phyloP scores from a whole-genome alignment of 139 green algal species.

The Asterochloris sp. region DNA sequence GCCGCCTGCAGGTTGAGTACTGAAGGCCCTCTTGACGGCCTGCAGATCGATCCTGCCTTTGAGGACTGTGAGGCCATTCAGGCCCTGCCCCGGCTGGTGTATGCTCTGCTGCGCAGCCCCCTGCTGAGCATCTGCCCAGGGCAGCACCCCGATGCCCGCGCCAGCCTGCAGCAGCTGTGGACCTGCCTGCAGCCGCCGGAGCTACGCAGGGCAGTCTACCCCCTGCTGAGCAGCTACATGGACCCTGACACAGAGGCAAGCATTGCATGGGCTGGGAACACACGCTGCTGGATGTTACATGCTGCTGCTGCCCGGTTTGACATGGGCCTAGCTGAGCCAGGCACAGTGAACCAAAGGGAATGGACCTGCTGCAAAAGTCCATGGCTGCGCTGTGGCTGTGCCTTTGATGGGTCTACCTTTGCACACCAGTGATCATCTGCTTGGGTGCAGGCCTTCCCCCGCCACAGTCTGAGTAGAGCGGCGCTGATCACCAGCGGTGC shows the following conservation, averaged over 20 bases:
- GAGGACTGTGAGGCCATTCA: slow-evolving; percentile 46
- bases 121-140: slow-evolving; percentile 37
- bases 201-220: slow-evolving; percentile 77
- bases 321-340: too few species aligned
- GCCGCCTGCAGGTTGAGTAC: neutral
- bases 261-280: neutral
- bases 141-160: slow-evolving; percentile 65
- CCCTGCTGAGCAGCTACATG: slow-evolving; percentile 57
- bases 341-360: too few species aligned
- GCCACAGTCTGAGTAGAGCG: slow-evolving; percentile 64
- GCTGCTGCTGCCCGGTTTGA: neutral
- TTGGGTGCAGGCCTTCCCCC: slow-evolving; percentile 33
- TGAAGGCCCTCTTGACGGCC: neutral
- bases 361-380: neutral
- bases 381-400: neutral
- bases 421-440: neutral
- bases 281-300: neutral
- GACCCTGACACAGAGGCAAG: slow-evolving; percentile 35
- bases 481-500: slow-evolving; percentile 45
- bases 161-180: slow-evolving; percentile 58
- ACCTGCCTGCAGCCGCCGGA: slow-evolving; percentile 60
- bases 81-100: slow-evolving; percentile 77
- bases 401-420: neutral
- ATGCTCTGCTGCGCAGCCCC: slow-evolving; percentile 74
- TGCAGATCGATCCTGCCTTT: slow-evolving; percentile 68